phyloP scores from a whole-genome alignment of 352 stramenopile species.

The Globisporangium solare region DNA sequence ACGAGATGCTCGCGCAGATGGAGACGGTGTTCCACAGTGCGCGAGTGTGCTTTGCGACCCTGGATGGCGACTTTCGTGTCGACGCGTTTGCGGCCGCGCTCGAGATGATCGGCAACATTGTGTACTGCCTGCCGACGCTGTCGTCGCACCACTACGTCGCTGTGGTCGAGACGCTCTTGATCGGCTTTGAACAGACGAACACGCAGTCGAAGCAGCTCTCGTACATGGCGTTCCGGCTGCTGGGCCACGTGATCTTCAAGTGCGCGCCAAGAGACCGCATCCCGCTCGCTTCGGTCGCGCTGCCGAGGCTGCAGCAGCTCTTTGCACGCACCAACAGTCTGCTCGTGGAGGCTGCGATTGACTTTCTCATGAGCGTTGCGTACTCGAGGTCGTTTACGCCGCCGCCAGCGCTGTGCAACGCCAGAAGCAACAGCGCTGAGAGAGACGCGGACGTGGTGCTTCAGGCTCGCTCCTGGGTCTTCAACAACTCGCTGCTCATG shows the following conservation, averaged over 20 bases:
- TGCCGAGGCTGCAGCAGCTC: constrained; percentile 53
- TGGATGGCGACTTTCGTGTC: constrained; percentile 54
- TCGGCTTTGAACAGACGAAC: constrained; percentile 42
- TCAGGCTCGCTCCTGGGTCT: constrained; percentile 38
- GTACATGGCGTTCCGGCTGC: constrained; percentile 61
- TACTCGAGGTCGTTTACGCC: constrained; percentile 42
- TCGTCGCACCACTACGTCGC: constrained; percentile 18
- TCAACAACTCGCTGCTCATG: constrained; percentile 50
- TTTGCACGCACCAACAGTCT: constrained; percentile 31
- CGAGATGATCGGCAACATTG: constrained; percentile 59
- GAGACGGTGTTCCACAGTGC: constrained; percentile 31
- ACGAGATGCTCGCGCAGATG: constrained; percentile 30
- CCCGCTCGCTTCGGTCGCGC: constrained; percentile 34
- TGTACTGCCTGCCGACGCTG: constrained; percentile 17
- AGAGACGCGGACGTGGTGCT: constrained; percentile 8
- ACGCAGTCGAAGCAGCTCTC: constrained; percentile 48
- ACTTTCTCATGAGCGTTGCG: constrained; percentile 77
- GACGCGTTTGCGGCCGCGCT: constrained; percentile 63
- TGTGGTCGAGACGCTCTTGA: constrained; percentile 40
- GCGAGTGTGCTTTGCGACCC: constrained; percentile 47
- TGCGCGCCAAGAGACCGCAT: constrained; percentile 35
- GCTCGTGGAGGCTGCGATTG: constrained; percentile 60
- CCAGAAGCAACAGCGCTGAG: constrained; percentile 3
- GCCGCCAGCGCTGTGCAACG: constrained; percentile 30
- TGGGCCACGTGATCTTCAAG: constrained; percentile 59